Evolutionary conservation across 371 early-diverging fungal species (phyloP).

Genomic region (Circinella minor): DNA sequence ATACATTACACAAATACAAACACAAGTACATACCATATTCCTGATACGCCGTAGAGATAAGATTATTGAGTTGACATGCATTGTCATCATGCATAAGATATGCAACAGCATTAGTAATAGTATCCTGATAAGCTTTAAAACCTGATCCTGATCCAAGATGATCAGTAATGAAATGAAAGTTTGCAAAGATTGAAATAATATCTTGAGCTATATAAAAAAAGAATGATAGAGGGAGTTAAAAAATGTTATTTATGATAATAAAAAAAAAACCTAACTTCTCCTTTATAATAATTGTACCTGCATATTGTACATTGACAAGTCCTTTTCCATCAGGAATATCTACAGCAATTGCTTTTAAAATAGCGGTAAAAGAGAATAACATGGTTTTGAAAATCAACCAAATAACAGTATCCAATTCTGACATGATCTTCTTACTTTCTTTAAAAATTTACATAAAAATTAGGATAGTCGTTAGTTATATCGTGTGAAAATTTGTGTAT

Average conservation of each 20-base stretch:
- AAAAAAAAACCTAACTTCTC: no score
- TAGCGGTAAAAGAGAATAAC: slow-evolving; percentile 47
- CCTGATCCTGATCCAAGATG: slow-evolving; percentile 40
- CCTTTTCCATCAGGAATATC: slow-evolving; percentile 44
- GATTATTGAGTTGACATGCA: slow-evolving; percentile 37
- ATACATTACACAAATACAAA: no score
- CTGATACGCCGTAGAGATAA: slow-evolving; percentile 37
- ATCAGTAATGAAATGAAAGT: slow-evolving; percentile 49
- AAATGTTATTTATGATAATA: no score
- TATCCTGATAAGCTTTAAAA: slow-evolving; percentile 54
- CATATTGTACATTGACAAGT: slow-evolving; percentile 24
- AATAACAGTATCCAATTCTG: slow-evolving; percentile 23
- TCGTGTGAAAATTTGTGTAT: not conserved
- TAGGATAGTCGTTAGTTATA: not conserved
- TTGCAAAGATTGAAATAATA: slow-evolving; percentile 40
- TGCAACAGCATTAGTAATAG: slow-evolving; percentile 47
- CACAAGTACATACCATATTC: slow-evolving; percentile 38
- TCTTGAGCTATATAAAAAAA: slow-evolving; percentile 32
- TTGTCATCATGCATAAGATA: slow-evolving; percentile 40
- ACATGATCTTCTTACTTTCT: slow-evolving; percentile 8
- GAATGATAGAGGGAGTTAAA: not conserved
- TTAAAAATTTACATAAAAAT: not conserved
- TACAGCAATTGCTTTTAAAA: slow-evolving; percentile 44
- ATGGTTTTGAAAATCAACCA: slow-evolving; percentile 50
- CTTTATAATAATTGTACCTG: slow-evolving; percentile 18